A percentile compares a stretch with the other conserved stretches of the same genome.
phyloP scores from a whole-genome alignment of 2,329 filamentous ascomycete genomes.

The Botryotinia narcissicola region DNA sequence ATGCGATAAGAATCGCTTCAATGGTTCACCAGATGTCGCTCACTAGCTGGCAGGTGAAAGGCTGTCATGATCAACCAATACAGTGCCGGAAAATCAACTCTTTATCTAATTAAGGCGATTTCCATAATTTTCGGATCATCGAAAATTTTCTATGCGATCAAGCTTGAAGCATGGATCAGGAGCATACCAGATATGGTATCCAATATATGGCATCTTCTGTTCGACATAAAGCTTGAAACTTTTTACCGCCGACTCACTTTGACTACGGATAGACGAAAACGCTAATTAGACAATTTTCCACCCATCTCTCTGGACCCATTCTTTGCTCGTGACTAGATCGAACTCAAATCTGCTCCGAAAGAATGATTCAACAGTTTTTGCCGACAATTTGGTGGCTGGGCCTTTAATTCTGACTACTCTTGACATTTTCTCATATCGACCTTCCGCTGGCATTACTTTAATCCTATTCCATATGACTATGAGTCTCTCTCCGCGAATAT shows the following conservation, averaged over 20 bases:
- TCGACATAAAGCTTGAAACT: constrained; percentile 4
- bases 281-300: constrained; percentile 15
- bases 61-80: background rate
- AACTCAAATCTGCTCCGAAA: constrained; percentile 18
- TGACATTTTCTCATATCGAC: constrained; percentile 12
- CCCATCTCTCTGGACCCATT: constrained; percentile 9
- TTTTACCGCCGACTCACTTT: constrained; percentile 18
- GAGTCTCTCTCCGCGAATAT: background rate
- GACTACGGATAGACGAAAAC: constrained; percentile 24
- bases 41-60: background rate
- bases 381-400: background rate
- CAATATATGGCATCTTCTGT: background rate
- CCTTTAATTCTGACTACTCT: constrained; percentile 19
- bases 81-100: background rate
- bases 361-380: background rate
- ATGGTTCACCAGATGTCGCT: background rate
- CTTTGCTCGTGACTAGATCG: constrained; percentile 5
- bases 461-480: constrained; percentile 16
- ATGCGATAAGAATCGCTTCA: no score
- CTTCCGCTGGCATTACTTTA: background rate
- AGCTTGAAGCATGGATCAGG: constrained; percentile 25
- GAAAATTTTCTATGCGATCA: background rate
- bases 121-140: background rate
- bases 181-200: constrained; percentile 20
- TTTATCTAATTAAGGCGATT: background rate